Evolutionary conservation across 2,329 filamentous ascomycete species (phyloP).

Genomic region (Sodiomyces alkalinus): DNA sequence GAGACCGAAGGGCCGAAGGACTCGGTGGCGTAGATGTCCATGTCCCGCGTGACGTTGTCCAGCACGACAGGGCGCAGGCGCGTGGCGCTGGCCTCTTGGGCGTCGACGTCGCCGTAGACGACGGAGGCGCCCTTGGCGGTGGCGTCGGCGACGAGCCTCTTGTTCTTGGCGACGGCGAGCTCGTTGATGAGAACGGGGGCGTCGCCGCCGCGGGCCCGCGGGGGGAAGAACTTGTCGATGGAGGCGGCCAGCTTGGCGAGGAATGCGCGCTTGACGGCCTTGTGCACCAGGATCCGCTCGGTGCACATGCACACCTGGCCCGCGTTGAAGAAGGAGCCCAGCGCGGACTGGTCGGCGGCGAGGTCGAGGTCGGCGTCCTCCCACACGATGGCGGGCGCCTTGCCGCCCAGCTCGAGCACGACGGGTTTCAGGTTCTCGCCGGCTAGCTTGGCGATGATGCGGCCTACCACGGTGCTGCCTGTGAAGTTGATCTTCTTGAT

Average conservation of each 20-base stretch:
- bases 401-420: slow-evolving; percentile 71
- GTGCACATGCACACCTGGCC: slow-evolving; percentile 84
- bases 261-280: slow-evolving; percentile 29
- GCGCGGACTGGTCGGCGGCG: slow-evolving; percentile 51
- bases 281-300: slow-evolving; percentile 52
- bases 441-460: slow-evolving; percentile 53
- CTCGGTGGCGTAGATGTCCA: slow-evolving; percentile 57
- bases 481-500: slow-evolving; percentile 82
- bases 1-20: slow-evolving; percentile 58
- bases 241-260: slow-evolving; percentile 24
- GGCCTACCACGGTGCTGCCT: slow-evolving; percentile 58
- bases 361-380: slow-evolving; percentile 64
- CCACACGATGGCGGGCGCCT: slow-evolving; percentile 63
- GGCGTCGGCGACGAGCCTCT: slow-evolving; percentile 44
- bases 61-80: slow-evolving; percentile 48
- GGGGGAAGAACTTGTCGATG: slow-evolving; percentile 25
- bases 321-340: slow-evolving; percentile 56
- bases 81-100: slow-evolving; percentile 13
- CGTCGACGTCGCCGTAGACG: slow-evolving; percentile 18
- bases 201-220: slow-evolving; percentile 38
- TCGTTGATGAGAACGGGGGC: slow-evolving; percentile 55
- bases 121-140: slow-evolving; percentile 43
- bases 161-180: slow-evolving; percentile 46
- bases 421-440: slow-evolving; percentile 66
- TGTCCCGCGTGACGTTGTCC: slow-evolving; percentile 36